Evolutionary conservation across 164 flowering plant species (phyloP).

Genomic region (Vitis rotundifolia): DNA sequence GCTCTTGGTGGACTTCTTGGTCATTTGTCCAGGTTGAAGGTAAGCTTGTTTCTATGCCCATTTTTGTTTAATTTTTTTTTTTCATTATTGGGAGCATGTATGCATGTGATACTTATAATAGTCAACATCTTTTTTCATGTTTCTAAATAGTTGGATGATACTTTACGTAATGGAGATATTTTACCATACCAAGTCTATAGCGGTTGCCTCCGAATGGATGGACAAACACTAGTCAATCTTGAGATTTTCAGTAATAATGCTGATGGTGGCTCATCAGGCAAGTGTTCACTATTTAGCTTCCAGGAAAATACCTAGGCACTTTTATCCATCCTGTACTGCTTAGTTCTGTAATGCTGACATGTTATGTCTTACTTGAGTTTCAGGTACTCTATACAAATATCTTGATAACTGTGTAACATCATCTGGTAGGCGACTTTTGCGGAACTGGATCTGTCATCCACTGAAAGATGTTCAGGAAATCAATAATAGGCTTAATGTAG

Average conservation of each 20-base stretch:
- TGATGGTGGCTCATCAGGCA: slow-evolving; percentile 85
- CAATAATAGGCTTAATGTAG: slow-evolving; percentile 75
- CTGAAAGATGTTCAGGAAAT: slow-evolving; percentile 68
- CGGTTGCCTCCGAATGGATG: slow-evolving; percentile 91
- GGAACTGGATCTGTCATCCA: slow-evolving; percentile 95
- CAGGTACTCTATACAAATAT: slow-evolving; percentile 87
- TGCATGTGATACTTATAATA: slow-evolving; percentile 3
- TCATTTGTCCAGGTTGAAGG: slow-evolving; percentile 85
- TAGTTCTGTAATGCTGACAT: background rate
- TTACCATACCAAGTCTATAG: slow-evolving; percentile 69
- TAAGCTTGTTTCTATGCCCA: slow-evolving; percentile 26
- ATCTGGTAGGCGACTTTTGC: slow-evolving; percentile 85
- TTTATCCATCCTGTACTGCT: background rate
- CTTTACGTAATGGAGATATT: slow-evolving; percentile 72
- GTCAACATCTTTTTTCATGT: slow-evolving; percentile 5
- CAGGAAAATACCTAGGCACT: too few species aligned
- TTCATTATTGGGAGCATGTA: background rate
- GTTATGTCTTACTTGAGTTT: slow-evolving; percentile 9
- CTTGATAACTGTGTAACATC: slow-evolving; percentile 79
- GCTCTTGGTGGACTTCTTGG: slow-evolving; percentile 82
- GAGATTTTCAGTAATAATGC: slow-evolving; percentile 84
- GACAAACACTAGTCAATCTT: slow-evolving; percentile 89
- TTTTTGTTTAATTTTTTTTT: background rate
- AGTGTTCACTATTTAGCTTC: slow-evolving; percentile 18
- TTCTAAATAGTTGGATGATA: slow-evolving; percentile 70